phyloP scores from a whole-genome alignment of 75 land plant species.

The Gnetum montanum region DNA sequence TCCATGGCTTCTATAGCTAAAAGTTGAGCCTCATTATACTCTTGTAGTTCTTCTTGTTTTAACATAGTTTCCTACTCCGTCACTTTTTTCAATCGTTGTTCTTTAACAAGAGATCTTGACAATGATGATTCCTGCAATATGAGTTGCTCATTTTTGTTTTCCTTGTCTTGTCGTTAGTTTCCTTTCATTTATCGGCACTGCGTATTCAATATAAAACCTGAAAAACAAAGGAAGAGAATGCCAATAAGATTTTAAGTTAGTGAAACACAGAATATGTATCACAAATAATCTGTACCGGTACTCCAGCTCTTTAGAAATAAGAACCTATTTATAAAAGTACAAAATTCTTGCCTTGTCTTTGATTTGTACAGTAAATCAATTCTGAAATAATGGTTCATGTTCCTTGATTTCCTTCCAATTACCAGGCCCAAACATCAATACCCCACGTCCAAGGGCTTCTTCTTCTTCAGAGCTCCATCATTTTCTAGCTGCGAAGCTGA shows the following conservation, averaged over 20 bases:
- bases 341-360: conserved; percentile 11
- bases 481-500: conserved; percentile 5
- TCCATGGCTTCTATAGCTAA: conserved; percentile 54
- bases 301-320: no score
- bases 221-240: no score
- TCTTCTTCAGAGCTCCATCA: conserved; percentile 27
- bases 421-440: conserved; percentile 33
- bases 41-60: conserved; percentile 36
- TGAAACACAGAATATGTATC: neutral
- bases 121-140: neutral
- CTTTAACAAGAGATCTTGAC: neutral
- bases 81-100: neutral
- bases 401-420: conserved; percentile 45
- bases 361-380: conserved; percentile 6
- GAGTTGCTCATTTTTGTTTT: neutral
- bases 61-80: conserved; percentile 42
- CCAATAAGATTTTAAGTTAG: neutral
- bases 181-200: conserved; percentile 7
- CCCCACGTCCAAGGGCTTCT: conserved; percentile 17
- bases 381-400: conserved; percentile 3
- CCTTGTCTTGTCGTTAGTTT: conserved; percentile 6
- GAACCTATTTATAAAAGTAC: no score
- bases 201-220: neutral
- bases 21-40: conserved; percentile 58
- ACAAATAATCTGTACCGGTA: neutral